Evolutionary conservation across 2,329 filamentous ascomycete species (phyloP), one percentile per base, ranked within the genome.

Genomic region (Pseudogymnoascus sp.): DNA sequence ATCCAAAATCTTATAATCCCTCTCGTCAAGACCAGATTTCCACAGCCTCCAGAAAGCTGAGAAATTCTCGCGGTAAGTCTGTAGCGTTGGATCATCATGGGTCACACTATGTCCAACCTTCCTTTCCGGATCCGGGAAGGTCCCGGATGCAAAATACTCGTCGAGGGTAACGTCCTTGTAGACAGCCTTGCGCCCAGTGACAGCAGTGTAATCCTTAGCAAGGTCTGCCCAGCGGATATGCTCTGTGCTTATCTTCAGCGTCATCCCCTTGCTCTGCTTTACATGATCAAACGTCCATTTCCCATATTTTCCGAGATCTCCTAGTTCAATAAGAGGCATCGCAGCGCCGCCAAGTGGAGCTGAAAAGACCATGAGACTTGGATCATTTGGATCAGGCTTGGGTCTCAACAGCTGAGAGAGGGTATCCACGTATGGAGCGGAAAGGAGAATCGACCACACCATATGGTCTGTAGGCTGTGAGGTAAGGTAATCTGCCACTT

Each of bases 371-470:
- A 56, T 56, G 4, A 56, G 50, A 29, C 37, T 66, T 16, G 61
- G 50, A 7, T 65, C 69, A 59, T 69, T 53, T 14, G 61, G 24
- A 24, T 67, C 64, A n/a, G 61, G 62, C 7, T 10, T 61, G 1
- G 65, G 65, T 5, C 33, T 63, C 31, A 64, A 56, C 40, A 63
- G 38, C 4, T 62, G 64, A 1, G 63, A 33, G 10, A 70, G 53
- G 59, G 65, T 69, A 31, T 72, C 70, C 21, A 68, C 64, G 61
- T 72, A 72, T 33, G 69, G 68, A 5, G 68, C 67, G 1, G 66
- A 67, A 7, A 60, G 65, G 31, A 71, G 64, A 6, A 68, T 40
- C 13, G 66, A 64, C 63, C 64, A 68, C 26, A 47, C 64, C 70
- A 71, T 72, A 8, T 65, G 64, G 14, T 61, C 50, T 14, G 63